A percentile compares a stretch with the other conserved stretches of the same genome.
Conservation (phyloP, 1,139 yeast species). For the Suhomyces kunorum region DNA sequence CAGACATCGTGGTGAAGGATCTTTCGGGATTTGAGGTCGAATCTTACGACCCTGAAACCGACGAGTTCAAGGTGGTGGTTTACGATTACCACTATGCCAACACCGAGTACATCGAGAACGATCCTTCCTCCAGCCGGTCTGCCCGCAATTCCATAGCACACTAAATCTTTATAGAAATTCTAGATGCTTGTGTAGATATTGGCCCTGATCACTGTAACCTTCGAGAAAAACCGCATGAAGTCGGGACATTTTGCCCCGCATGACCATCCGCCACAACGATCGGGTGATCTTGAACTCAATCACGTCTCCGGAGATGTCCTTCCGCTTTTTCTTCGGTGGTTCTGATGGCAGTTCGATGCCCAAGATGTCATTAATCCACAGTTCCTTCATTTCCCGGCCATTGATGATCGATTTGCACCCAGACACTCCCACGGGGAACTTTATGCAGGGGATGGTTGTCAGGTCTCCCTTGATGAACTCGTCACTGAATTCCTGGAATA, state of each 20-base stretch:
- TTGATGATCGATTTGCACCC: constrained; percentile 37
- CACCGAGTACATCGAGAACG: constrained; percentile 30
- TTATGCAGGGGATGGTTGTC: constrained; percentile 19
- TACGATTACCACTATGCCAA: constrained; percentile 47
- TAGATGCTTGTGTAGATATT: constrained; percentile 21
- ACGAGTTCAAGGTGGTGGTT: constrained; percentile 49
- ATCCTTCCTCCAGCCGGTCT: constrained; percentile 7
- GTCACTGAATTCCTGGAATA: constrained; percentile 27
- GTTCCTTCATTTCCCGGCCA: constrained; percentile 37
- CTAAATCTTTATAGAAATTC: constrained; percentile 21
- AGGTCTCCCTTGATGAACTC: constrained; percentile 25
- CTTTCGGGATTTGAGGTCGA: constrained; percentile 51
- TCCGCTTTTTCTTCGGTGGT: constrained; percentile 17
- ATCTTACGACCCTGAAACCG: constrained; percentile 44
- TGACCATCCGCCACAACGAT: constrained; percentile 38
- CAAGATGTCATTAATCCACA: constrained; percentile 38
- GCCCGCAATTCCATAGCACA: constrained; percentile 10
- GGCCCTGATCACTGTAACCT: constrained; percentile 30
- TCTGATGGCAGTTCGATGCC: constrained; percentile 9
- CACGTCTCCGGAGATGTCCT: constrained; percentile 31
- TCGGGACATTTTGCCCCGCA: constrained; percentile 27
- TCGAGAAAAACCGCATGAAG: constrained; percentile 36
- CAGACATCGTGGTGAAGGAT: constrained; percentile 77
- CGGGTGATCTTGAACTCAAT: constrained; percentile 35
- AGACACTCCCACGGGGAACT: constrained; percentile 29